Percentiles rank a stretch among this genome's conserved stretches.
These are phyloP conservation scores for Fusarium sp. DNA, from an alignment of 2,329 filamentous ascomycete species.

Conservation along the genomic window DNA sequence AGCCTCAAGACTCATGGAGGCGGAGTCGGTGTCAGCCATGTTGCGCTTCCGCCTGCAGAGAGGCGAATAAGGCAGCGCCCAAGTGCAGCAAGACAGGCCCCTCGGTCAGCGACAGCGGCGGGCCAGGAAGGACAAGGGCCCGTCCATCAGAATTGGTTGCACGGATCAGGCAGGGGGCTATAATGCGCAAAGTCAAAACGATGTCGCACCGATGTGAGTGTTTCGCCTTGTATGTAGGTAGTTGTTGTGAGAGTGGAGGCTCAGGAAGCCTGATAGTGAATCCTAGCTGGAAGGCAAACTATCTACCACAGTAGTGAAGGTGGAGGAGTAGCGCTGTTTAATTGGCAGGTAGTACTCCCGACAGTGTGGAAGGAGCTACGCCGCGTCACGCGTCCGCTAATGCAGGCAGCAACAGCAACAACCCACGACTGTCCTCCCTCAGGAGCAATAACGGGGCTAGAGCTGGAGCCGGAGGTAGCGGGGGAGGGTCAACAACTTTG, in stretches of 20 bases:
- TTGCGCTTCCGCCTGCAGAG: conserved; percentile 20
- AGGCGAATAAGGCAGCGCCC: conserved; percentile 37
- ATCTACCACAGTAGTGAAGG: neutral
- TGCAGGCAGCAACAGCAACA: conserved; percentile 30
- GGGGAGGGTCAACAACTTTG: conserved; percentile 29
- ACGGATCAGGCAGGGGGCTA: conserved; percentile 10
- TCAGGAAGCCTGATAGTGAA: too few species aligned
- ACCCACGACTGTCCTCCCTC: neutral
- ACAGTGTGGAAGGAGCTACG: conserved; percentile 38
- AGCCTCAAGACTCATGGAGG: conserved; percentile 44
- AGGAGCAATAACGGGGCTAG: too few species aligned
- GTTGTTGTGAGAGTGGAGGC: neutral
- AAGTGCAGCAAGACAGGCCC: conserved; percentile 18
- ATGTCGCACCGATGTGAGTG: neutral
- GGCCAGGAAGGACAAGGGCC: conserved; percentile 30
- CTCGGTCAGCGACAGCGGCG: conserved; percentile 30
- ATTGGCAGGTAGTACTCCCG: conserved; percentile 7
- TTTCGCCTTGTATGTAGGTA: neutral
- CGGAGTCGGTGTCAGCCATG: conserved; percentile 37
- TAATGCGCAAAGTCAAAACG: conserved; percentile 2
- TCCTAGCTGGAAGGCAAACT: too few species aligned
- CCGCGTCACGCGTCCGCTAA: conserved; percentile 42
- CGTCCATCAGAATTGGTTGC: conserved; percentile 28
- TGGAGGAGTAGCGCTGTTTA: conserved; percentile 6
- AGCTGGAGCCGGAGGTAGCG: neutral